Conservation (phyloP, 805 yeast genomes). For the Suhomyces tanzawaensis region DNA sequence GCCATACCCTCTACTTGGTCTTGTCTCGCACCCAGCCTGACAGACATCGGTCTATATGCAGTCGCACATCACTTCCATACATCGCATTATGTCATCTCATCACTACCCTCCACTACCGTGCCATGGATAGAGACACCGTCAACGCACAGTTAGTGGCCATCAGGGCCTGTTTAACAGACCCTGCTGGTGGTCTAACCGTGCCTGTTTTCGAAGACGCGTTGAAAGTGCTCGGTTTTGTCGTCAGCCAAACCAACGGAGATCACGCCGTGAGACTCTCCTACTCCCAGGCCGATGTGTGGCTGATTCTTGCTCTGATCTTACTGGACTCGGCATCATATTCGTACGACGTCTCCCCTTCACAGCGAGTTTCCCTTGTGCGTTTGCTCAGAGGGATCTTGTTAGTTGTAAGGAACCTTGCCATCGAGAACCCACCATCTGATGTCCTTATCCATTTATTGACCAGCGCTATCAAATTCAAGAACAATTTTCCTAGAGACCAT, state of each 20-base stretch:
- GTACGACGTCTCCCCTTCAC: background rate
- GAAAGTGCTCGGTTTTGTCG: background rate
- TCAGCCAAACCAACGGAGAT: background rate
- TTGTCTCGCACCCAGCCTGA: too few species aligned
- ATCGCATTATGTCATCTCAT: too few species aligned
- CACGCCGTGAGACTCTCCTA: background rate
- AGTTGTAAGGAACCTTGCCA: conserved; percentile 48
- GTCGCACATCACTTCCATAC: too few species aligned
- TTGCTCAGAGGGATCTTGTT: conserved; percentile 46
- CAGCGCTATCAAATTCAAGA: conserved; percentile 8
- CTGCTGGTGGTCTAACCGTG: too few species aligned
- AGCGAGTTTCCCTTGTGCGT: conserved; percentile 20
- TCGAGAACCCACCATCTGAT: conserved; percentile 2
- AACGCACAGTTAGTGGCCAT: too few species aligned
- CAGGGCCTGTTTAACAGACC: too few species aligned
- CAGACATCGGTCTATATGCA: too few species aligned
- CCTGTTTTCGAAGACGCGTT: background rate
- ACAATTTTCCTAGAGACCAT: conserved; percentile 3
- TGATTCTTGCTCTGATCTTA: background rate
- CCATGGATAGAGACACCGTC: too few species aligned
- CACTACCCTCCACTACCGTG: too few species aligned
- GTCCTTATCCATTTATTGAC: background rate
- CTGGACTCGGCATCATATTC: background rate
- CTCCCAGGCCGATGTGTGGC: conserved; percentile 1
- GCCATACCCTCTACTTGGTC: too few species aligned